Base-by-base conservation (phyloP, 768 basidiomycete species). In the Pulveroboletus ravenelii region DNA sequence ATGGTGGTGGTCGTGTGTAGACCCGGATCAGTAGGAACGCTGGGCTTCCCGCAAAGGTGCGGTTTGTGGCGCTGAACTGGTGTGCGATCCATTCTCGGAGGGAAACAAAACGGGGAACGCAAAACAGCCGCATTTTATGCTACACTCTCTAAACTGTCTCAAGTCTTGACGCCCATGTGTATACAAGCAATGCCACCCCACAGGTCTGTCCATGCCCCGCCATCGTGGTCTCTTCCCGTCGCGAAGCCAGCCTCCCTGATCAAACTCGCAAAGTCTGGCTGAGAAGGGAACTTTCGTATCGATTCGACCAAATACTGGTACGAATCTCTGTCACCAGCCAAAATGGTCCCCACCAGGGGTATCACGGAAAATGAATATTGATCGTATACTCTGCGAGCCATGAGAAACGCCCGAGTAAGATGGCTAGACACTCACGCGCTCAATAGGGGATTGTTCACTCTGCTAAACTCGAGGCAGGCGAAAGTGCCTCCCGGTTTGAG, bases 291-390 rank as follows among this genome's bases (percentile, higher is more conserved):
- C 59, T 81, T 83, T 37, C 93, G 87, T 60, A 99, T 98, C 10
- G 93, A 96, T 69, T 99, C 96, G 38, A 98, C 92, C 39, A 99
- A 79, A 67, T 99, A 98, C 67, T 97, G 93, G 68, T 99, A 99
- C 6, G 93, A 95, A 18, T 82, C 87, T 18, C 95, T 79, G 70
- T 99, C 95, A 0, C 89, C 89, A 10, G 93, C 90, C n/a, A 99
- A 74, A 58, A 99, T 89, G 17, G 93, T 95, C n/a, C 96, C 96
- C 41, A 99, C 72, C 17, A 95, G 74, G 3, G 96, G 96, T 62
- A 99, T 96, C 53, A 97, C 79, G 0, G 88, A 82, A 78, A 99
- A 99, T 1, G 94, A 97, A 65, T 95, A 98, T 55, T 91, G 85
- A 57, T 94, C 89, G 69, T 99, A 99, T 1, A 90, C 55, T 52